These are phyloP conservation scores for Saksenaea oblongispora DNA, from an alignment of 371 early-diverging fungal genomes.

Conservation along the genomic window DNA sequence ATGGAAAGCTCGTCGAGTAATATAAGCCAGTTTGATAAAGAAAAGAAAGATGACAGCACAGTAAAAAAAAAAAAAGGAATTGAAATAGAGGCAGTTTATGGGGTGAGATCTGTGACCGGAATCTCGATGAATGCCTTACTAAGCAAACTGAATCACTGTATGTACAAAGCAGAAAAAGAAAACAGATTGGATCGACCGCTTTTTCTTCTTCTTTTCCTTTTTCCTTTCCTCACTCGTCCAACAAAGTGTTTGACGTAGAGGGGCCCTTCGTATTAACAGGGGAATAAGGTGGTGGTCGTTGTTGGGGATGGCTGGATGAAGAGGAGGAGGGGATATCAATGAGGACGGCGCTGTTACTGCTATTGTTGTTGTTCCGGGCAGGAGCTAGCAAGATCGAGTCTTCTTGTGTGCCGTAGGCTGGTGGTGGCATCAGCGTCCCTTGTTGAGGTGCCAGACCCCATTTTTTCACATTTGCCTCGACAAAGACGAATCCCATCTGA, in stretches of 20 bases:
- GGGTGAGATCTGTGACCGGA: no score
- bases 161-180: no score
- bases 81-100: no score
- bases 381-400: background rate
- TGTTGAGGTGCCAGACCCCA: constrained; percentile 81
- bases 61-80: background rate
- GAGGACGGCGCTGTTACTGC: background rate
- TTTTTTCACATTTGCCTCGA: constrained; percentile 82
- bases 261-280: background rate
- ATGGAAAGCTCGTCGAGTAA: constrained; percentile 29
- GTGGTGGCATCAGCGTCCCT: constrained; percentile 66
- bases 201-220: background rate
- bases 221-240: background rate
- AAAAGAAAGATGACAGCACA: background rate
- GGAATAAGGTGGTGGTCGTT: background rate
- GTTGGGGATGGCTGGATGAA: background rate
- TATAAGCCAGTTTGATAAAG: constrained; percentile 3
- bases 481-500: constrained; percentile 63
- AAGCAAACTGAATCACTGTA: background rate
- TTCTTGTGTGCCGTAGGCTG: constrained; percentile 52
- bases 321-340: background rate
- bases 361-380: background rate
- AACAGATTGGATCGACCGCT: no score
- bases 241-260: background rate
- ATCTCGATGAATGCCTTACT: background rate